Base-by-base conservation (phyloP, 2,329 filamentous ascomycete genomes). In the Diaporthe australafricana region DNA sequence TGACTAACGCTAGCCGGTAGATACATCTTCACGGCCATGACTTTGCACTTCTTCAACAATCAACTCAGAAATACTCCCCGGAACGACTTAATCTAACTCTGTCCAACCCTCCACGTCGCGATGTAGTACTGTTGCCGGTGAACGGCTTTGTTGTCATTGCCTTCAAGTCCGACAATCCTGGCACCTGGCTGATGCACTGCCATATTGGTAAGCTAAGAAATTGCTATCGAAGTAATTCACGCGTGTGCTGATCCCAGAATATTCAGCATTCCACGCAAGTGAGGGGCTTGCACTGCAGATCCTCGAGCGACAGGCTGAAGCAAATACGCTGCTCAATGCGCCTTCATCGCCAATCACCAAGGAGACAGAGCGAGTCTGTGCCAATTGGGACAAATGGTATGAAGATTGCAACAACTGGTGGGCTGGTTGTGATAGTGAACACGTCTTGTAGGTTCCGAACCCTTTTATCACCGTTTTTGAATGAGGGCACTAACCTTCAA, bases 21-120 rank as follows among this genome's bases (percentile, higher is more conserved):
- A 84, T 86, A 75, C 85, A 87, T 78, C 78, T 87, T 20, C 86
- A 87, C 76, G 86, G 86, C 5, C 86, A 87, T 72, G 82, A 87
- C 56, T 87, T 87, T 76, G 84, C 81, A 72, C 77, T 87, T 8
- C 74, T 87, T 12, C 75, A 79, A 32, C 70, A 82, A 77, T 77
- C 75, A 45, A 72, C 75, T 35, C 3, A 62, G 22, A 65, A 70
- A 0, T 76, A 69, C 57, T 66, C 69, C 52, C 60, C 68, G 9
- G 70, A 17, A 70, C 50, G 53, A 17, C 56, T 76, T 63, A 63
- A 75, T 42, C 74, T 77, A 0, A 70, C 75, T 27, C 76, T 79
- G 73, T 62, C 74, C 63, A 89, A 89, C 76, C 87, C 88, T 1
- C 83, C 85, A 32, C 85, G 88, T 12, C 83, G 88, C 45, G 87